Conservation (phyloP, 495 filamentous ascomycete genomes). For the Annulohypoxylon moriforme region DNA sequence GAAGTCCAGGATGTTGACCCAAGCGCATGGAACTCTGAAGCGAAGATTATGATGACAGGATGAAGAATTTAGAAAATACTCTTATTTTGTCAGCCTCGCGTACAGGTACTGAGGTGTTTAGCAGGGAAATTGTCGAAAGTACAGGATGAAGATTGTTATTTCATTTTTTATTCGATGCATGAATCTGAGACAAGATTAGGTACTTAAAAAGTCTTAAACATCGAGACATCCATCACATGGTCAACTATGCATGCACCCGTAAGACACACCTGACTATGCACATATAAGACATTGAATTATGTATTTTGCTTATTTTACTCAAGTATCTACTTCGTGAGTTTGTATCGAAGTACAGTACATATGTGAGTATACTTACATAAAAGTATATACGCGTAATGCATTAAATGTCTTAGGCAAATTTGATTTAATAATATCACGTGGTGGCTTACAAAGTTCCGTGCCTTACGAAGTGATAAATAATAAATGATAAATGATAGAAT, state of each 20-base stretch:
- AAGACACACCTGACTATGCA: not conserved
- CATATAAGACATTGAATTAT: not conserved
- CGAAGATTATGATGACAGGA: not conserved
- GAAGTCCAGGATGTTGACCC: not conserved
- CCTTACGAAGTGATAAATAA: not conserved
- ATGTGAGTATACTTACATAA: not conserved
- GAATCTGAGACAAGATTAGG: slow-evolving; percentile 3
- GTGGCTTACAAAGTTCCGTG: slow-evolving; percentile 4
- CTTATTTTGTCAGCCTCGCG: not conserved
- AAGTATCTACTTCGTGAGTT: slow-evolving; percentile 1
- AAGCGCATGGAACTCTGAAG: not conserved
- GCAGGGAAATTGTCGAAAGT: not conserved
- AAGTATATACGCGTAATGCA: not conserved
- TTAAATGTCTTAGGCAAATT: slow-evolving; percentile 4
- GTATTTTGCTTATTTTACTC: not conserved
- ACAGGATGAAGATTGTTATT: not conserved
- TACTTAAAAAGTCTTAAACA: too few species aligned
- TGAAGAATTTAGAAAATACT: not conserved
- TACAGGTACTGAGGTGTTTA: too few species aligned
- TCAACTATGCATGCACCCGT: not conserved
- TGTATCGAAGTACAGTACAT: not conserved
- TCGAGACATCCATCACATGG: slow-evolving; percentile 5
- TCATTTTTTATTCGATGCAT: not conserved
- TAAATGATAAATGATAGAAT: slow-evolving; percentile 2
- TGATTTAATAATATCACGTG: slow-evolving; percentile 6